Conservation (phyloP, 768 basidiomycete genomes). For the Coprinellus micaceus region DNA sequence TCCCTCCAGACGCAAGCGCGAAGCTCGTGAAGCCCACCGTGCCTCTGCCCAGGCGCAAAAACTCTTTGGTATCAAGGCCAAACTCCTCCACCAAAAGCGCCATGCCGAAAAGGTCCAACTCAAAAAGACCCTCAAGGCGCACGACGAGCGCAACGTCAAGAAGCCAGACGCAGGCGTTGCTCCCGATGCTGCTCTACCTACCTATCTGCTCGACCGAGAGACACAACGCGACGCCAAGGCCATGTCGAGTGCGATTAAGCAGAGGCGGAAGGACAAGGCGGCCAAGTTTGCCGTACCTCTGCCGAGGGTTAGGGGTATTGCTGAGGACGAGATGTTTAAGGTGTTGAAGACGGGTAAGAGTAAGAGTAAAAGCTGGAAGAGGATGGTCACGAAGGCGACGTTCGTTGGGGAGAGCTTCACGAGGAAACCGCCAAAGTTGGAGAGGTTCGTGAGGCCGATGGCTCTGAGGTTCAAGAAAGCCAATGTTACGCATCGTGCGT, state of each 20-base stretch:
- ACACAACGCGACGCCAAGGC: conserved; percentile 98
- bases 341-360: conserved; percentile 97
- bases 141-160: conserved; percentile 98
- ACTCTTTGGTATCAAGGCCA: conserved; percentile 94
- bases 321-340: conserved; percentile 99
- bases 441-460: conserved; percentile 96
- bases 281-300: conserved; percentile 96
- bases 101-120: conserved; percentile 98
- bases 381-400: conserved; percentile 99
- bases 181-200: conserved; percentile 89
- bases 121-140: conserved; percentile 99
- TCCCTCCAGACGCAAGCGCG: conserved; percentile 69
- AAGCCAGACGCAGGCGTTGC: conserved; percentile 79
- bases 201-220: conserved; percentile 95
- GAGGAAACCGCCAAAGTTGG: conserved; percentile 98
- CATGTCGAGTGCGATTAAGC: conserved; percentile 92
- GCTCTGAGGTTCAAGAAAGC: conserved; percentile 97
- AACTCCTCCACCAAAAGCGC: conserved; percentile 94
- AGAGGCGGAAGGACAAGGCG: conserved; percentile 98
- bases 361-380: conserved; percentile 96
- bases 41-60: conserved; percentile 87
- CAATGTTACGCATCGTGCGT: conserved; percentile 95
- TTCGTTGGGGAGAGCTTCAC: conserved; percentile 99
- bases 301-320: conserved; percentile 95
- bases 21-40: conserved; percentile 73